phyloP scores from a whole-genome alignment of 495 filamentous ascomycete genomes.

The Tuber aestivum region DNA sequence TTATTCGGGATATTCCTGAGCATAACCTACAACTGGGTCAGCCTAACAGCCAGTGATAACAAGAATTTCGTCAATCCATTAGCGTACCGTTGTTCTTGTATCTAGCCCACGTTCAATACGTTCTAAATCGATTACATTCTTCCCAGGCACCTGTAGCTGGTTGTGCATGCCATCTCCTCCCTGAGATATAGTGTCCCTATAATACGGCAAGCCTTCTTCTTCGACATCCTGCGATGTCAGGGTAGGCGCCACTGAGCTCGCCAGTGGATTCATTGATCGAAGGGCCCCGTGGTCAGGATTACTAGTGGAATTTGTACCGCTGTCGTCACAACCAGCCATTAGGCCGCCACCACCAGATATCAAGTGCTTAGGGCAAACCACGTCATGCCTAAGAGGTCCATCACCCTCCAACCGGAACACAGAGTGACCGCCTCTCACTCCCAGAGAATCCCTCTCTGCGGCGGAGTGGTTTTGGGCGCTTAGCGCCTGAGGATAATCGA shows the following conservation, averaged over 20 bases:
- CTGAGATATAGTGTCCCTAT: background rate
- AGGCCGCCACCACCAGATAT: background rate
- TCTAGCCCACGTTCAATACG: slow-evolving; percentile 38
- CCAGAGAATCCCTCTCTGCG: background rate
- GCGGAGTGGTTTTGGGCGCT: background rate
- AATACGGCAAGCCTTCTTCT: background rate
- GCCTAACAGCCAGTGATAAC: background rate
- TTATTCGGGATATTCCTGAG: slow-evolving; percentile 92
- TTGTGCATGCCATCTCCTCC: background rate
- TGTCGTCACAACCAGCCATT: background rate
- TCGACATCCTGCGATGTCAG: background rate
- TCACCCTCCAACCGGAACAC: background rate
- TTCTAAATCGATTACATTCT: slow-evolving; percentile 42
- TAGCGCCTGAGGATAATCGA: background rate
- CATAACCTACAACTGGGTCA: slow-evolving; percentile 65
- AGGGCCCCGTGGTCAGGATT: background rate
- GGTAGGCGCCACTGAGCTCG: background rate
- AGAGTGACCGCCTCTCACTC: background rate
- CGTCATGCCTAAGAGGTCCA: background rate
- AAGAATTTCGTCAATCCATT: background rate
- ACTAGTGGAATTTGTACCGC: background rate
- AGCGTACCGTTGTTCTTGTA: slow-evolving; percentile 40
- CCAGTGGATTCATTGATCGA: background rate
- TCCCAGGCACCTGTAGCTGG: slow-evolving; percentile 32
- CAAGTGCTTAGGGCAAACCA: background rate